These are phyloP conservation scores for Fusarium sp. DNA, from an alignment of 2,329 filamentous ascomycete species.

Conservation along the genomic window DNA sequence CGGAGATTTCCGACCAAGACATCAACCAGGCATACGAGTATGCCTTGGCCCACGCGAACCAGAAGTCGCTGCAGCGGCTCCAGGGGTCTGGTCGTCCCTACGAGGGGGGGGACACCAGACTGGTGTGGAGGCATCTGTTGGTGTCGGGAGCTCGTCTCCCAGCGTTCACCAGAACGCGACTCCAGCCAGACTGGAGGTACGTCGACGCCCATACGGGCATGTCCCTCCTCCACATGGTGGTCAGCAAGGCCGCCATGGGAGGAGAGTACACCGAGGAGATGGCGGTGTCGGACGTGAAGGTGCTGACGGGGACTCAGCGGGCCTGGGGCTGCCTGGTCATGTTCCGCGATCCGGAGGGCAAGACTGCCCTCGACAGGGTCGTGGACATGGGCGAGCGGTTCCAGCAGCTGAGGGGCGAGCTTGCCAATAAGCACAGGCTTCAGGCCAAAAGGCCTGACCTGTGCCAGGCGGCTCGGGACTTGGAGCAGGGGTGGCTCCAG, in stretches of 20 bases:
- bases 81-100: not conserved
- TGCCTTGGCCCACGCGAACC: not conserved
- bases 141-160: not conserved
- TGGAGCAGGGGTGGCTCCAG: not conserved
- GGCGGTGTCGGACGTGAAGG: not conserved
- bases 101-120: not conserved
- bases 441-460: not conserved
- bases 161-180: not conserved
- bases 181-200: not conserved
- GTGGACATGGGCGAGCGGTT: not conserved
- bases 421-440: not conserved
- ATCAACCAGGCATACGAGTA: not conserved
- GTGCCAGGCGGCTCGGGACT: not conserved
- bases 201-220: not conserved
- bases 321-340: not conserved
- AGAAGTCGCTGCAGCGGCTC: not conserved
- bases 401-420: not conserved
- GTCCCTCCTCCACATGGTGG: not conserved
- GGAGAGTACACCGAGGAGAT: not conserved
- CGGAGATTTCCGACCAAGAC: not conserved
- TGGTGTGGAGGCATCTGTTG: not conserved
- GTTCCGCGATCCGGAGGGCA: not conserved
- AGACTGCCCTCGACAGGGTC: not conserved
- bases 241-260: not conserved
- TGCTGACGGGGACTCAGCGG: not conserved